Base-by-base conservation (phyloP, 306 rosid genomes). In the Gastrolobium villosum region DNA sequence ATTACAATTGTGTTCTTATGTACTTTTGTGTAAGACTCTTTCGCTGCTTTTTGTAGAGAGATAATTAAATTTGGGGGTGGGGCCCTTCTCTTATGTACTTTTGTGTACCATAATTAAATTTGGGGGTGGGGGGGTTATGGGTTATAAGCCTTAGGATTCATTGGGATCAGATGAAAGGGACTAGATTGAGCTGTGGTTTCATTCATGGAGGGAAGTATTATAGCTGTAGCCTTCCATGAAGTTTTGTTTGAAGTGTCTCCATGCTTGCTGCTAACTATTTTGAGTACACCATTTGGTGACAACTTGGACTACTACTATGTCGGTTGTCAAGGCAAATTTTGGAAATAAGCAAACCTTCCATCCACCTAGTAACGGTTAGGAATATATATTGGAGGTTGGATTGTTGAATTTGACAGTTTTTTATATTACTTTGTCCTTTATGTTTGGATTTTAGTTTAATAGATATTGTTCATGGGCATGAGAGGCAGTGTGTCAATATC, bases 371-470 rank as follows among this genome's bases (percentile, higher is more conserved):
- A 61, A 15, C 2, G 13, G 40, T 78, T 78, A 55, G 26, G 57
- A 48, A 48, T 39, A 59, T 55, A 10, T n/a, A 61, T 28, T 49
- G 72, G 65, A 70, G 65, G 45, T 57, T 79, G 59, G 56, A 50
- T 79, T 62, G 6, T 62, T 11, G 7, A 50, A 5, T 10, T 28
- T 10, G 68, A 61, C 66, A 40, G 8, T 35, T 79, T 49, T 30
- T 30, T 5, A 2, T 40, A 39, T 13, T n/a, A 6, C n/a, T 6
- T 35, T 48, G 48, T 72, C 35, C 7, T 68, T 30, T 61, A 49
- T 72, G 74, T 48, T 79, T 62, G 60, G 30, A 54, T 70, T 73
- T 65, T 66, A 44, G 26, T 41, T 13, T 41, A 20, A 45, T 40
- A 4, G 10, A 56, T 52, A 1, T 78, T 66, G 20, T 48, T 59